Evolutionary conservation across 805 yeast genomes (phyloP), one percentile per base, ranked within the genome.

Genomic region (Sugiyamaella lignohabitans): DNA sequence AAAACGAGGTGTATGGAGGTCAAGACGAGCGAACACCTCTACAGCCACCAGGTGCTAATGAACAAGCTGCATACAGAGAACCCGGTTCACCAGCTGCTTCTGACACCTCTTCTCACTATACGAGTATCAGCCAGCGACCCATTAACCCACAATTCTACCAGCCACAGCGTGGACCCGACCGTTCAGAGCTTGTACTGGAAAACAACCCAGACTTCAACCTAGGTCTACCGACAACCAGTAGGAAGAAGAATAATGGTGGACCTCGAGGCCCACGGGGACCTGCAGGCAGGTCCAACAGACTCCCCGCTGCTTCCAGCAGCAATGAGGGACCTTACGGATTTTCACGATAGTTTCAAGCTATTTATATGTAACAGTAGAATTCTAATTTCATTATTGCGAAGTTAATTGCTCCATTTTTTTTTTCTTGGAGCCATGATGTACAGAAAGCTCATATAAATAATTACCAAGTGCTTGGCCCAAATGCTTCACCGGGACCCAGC

Each of bases 381-480:
- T n/a, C n/a, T n/a, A n/a, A n/a, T n/a, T n/a, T n/a, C n/a, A n/a
- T n/a, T n/a, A n/a, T n/a, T n/a, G n/a, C n/a, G n/a, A n/a, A n/a
- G n/a, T 27, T 27, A 11, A 6, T 11, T 27, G 6, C 11, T 27
- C 11, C 30, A 6, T 27, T 27, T 27, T 27, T 6, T 27, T 27
- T 27, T 27, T 27, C 6, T 27, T 27, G 30, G 30, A 27, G 30
- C 10, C 30, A 11, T 27, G 30, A n/a, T n/a, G n/a, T n/a, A n/a
- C n/a, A n/a, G n/a, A n/a, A n/a, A n/a, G n/a, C n/a, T n/a, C n/a
- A n/a, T n/a, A n/a, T n/a, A n/a, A n/a, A n/a, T n/a, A n/a, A n/a
- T 59, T 60, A 70, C 80, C 80, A 76, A 3, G 59, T 53, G 27
- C 63, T 23, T 10, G 75, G 76, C 14, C 80, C 81, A 52, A 76